Evolutionary conservation across 192 early-diverging fungal species (phyloP), one percentile per base, ranked within the genome.

Genomic region (Geosiphon pyriformis): DNA sequence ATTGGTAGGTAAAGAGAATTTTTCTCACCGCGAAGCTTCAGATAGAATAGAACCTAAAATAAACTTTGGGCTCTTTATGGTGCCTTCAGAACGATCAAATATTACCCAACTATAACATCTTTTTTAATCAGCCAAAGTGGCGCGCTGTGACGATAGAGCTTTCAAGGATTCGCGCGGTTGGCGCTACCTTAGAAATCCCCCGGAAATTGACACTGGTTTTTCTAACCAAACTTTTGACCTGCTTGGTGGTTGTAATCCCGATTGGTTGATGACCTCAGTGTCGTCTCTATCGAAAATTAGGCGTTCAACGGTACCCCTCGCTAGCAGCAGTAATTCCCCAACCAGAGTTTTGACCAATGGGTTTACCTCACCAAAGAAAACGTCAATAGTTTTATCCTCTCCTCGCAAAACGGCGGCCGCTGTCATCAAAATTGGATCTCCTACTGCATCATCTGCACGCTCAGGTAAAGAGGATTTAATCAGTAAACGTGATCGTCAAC

Each of bases 1-100:
- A 47, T 12, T 12, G 18, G 18, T 12, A 47, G 46, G 18, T 47
- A 12, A 12, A 12, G 10, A 8, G 18, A 8, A 12, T 8, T 8
- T 18, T 47, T 12, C 46, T 12, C 46, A 47, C 10, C 37, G 37
- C 6, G 37, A 15, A 42, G 37, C 37, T 8, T 26, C 52, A 54
- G 4, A 8, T n/a, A 54, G 6, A 54, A 54, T 20, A 26, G 20
- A 12, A 23, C 7, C 20, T 12, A 54, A 4, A 54, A 20, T 20
- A 12, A 54, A n/a, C 52, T 26, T n/a, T n/a, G n/a, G n/a, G n/a
- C n/a, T n/a, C n/a, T n/a, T n/a, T n/a, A n/a, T n/a, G n/a, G n/a
- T n/a, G n/a, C n/a, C n/a, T n/a, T n/a, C n/a, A 54, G 52, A n/a
- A 54, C 4, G 52, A 54, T 54, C n/a, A 26, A 54, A 23, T 20